These are phyloP conservation scores for Gremmenia infestans DNA, from an alignment of 2,329 filamentous ascomycete species.

Conservation along the genomic window DNA sequence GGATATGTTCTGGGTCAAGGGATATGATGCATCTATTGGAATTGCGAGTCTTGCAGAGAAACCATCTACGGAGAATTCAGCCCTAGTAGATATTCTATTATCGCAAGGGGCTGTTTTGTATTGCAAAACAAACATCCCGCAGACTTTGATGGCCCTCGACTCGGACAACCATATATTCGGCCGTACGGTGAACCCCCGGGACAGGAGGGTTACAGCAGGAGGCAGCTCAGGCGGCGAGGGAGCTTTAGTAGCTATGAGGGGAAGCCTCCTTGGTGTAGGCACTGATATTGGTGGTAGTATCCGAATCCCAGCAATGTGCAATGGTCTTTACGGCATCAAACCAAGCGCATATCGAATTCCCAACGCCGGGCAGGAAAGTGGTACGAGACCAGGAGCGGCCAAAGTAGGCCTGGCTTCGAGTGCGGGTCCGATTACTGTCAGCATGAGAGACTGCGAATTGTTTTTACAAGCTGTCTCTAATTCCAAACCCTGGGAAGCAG, in stretches of 20 bases:
- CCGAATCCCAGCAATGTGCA: conserved; percentile 42
- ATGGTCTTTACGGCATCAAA: conserved; percentile 47
- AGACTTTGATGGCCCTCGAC: conserved; percentile 50
- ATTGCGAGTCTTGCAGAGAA: conserved; percentile 51
- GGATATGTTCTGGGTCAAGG: conserved; percentile 55
- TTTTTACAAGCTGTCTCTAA: conserved; percentile 46
- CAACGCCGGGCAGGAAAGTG: conserved; percentile 39
- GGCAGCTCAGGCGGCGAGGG: conserved; percentile 62
- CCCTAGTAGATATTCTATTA: conserved; percentile 53
- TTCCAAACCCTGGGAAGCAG: conserved; percentile 44
- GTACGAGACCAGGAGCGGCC: conserved; percentile 49
- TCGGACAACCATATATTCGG: conserved; percentile 58
- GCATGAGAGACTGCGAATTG: conserved; percentile 44
- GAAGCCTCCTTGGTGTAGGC: conserved; percentile 51
- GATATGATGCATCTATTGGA: conserved; percentile 47
- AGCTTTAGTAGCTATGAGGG: conserved; percentile 52
- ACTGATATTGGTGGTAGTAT: conserved; percentile 54
- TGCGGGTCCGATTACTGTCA: conserved; percentile 43
- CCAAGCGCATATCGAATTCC: conserved; percentile 37
- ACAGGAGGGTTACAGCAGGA: conserved; percentile 53
- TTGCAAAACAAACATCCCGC: conserved; percentile 65
- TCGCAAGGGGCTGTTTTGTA: conserved; percentile 62
- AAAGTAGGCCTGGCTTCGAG: conserved; percentile 43
- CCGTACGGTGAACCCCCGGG: conserved; percentile 57
- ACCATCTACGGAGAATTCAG: conserved; percentile 48